These are phyloP conservation scores for Talaromyces atroroseus DNA, from an alignment of 2,329 filamentous ascomycete genomes.

Conservation along the genomic window DNA sequence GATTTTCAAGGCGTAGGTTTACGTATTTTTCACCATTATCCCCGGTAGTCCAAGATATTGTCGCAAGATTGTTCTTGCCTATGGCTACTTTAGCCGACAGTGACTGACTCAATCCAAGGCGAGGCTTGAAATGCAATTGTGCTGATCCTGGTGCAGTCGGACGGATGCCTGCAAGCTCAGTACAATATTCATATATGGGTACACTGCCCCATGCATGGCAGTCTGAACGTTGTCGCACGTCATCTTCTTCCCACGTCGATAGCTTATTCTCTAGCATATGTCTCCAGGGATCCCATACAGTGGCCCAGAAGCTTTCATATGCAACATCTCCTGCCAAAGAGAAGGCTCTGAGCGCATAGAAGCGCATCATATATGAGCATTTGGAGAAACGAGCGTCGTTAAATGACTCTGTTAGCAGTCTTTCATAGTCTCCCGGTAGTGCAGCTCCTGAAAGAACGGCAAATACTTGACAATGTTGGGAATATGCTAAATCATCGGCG, in stretches of 20 bases:
- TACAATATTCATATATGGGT: constrained; percentile 39
- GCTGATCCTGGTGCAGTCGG: neutral
- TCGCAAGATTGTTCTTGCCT: constrained; percentile 20
- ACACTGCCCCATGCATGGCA: constrained; percentile 43
- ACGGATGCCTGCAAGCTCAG: constrained; percentile 24
- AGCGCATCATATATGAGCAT: constrained; percentile 37
- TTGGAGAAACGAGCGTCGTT: constrained; percentile 25
- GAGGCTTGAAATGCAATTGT: constrained; percentile 1
- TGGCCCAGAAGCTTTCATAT: constrained; percentile 31
- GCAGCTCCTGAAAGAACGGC: constrained; percentile 24
- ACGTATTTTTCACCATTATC: constrained; percentile 13
- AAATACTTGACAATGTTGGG: constrained; percentile 29
- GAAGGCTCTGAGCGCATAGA: constrained; percentile 38
- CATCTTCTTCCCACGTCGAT: constrained; percentile 41
- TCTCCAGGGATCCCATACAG: constrained; percentile 34
- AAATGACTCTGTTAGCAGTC: constrained; percentile 26
- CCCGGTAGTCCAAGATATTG: constrained; percentile 16
- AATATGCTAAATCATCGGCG: constrained; percentile 18
- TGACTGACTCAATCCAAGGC: neutral
- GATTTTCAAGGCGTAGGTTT: constrained; percentile 16
- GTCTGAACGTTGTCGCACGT: constrained; percentile 39
- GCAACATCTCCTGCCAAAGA: constrained; percentile 26
- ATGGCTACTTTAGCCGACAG: constrained; percentile 20
- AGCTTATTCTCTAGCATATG: constrained; percentile 34
- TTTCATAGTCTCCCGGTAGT: neutral